Percentiles rank a stretch among this genome's conserved stretches.
These are phyloP conservation scores for Chrysochromulina tobinii DNA, from an alignment of 78 protist species.

Conservation along the genomic window DNA sequence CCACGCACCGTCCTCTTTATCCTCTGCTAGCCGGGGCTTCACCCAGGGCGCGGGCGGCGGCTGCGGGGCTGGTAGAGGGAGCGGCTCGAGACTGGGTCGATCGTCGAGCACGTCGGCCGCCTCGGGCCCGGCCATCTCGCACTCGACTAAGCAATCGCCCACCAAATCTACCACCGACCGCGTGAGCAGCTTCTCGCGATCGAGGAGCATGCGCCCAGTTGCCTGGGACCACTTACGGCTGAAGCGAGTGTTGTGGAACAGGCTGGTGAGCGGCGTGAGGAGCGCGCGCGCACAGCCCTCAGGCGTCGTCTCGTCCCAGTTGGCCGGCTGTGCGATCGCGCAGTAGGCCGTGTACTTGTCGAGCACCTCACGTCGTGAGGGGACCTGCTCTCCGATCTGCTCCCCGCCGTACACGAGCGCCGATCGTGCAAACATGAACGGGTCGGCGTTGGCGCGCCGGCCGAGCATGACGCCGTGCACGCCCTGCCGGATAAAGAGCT, in stretches of 20 bases:
- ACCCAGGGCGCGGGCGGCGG: no score
- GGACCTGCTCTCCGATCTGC: no score
- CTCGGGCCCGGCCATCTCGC: no score
- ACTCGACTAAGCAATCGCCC: not conserved
- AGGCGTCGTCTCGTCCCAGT: not conserved
- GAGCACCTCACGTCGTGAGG: no score
- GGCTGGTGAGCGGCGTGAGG: slow-evolving; percentile 1
- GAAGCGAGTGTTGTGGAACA: not conserved
- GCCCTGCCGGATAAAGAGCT: not conserved
- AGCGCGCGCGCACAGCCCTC: not conserved
- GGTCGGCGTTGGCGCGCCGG: slow-evolving; percentile 7
- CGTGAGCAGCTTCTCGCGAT: not conserved
- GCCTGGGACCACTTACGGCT: not conserved
- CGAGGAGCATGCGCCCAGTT: not conserved
- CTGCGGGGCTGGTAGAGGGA: no score
- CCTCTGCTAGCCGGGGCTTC: no score
- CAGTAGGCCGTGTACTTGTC: no score
- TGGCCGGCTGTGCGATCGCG: not conserved
- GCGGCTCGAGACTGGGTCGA: no score
- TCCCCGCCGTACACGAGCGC: no score
- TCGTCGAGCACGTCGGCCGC: no score
- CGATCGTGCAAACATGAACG: not conserved
- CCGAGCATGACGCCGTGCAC: slow-evolving; percentile 11
- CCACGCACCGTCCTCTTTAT: no score
- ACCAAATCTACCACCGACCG: not conserved